These are phyloP conservation scores for Rhodotorula sp. DNA, from an alignment of 1,284 basidiomycete species.

Conservation along the genomic window DNA sequence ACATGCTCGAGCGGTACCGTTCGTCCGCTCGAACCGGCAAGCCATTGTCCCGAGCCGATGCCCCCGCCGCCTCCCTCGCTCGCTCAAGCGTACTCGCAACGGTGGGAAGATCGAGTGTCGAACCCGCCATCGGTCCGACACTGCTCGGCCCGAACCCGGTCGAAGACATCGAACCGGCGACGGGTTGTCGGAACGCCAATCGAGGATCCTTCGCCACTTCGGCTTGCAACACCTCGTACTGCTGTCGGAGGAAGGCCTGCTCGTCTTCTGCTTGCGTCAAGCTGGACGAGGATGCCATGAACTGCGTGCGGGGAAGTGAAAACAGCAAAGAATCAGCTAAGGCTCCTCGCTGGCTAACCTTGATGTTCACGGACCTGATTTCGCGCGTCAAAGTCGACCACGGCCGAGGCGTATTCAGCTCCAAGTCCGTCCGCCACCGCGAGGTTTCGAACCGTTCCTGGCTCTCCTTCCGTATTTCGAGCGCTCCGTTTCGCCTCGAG, in stretches of 20 bases:
- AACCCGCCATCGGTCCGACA: constrained; percentile 83
- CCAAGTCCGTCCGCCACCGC: constrained; percentile 59
- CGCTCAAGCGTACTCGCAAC: constrained; percentile 85
- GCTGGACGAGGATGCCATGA: background rate
- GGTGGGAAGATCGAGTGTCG: constrained; percentile 74
- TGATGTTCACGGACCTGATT: constrained; percentile 41
- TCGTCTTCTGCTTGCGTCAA: constrained; percentile 58
- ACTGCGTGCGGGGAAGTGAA: background rate
- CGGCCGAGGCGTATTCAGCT: constrained; percentile 57
- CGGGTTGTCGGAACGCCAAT: constrained; percentile 61
- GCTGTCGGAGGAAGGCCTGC: constrained; percentile 79
- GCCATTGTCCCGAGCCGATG: background rate
- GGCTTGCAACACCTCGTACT: constrained; percentile 84
- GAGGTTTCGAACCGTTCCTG: constrained; percentile 57
- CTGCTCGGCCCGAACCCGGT: constrained; percentile 52
- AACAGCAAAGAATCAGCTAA: background rate
- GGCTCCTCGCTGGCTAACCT: background rate
- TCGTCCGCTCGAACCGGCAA: background rate
- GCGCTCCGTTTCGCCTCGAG: constrained; percentile 29
- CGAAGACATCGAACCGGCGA: constrained; percentile 5
- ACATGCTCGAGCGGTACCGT: constrained; percentile 10
- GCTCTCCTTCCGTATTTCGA: background rate
- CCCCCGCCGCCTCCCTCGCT: constrained; percentile 44
- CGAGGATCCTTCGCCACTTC: constrained; percentile 83
- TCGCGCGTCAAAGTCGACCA: constrained; percentile 49